phyloP scores from a whole-genome alignment of 2,329 filamentous ascomycete genomes.

The Diplodia seriata region DNA sequence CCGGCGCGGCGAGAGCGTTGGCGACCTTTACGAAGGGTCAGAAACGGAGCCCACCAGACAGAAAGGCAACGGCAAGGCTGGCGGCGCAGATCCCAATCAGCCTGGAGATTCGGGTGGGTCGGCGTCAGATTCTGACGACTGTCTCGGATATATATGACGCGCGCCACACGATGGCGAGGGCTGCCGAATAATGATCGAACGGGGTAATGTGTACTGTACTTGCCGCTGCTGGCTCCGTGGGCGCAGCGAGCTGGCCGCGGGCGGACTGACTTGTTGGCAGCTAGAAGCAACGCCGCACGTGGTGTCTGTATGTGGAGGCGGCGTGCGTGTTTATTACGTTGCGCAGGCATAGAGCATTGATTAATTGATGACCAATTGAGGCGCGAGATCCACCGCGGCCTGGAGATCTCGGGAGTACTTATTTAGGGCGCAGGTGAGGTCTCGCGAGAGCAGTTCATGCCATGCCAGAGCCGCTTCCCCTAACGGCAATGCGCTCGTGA shows the following conservation, averaged over 20 bases:
- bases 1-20: constrained; percentile 43
- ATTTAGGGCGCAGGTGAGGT: neutral
- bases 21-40: constrained; percentile 32
- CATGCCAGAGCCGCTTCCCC: constrained; percentile 23
- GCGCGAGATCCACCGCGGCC: constrained; percentile 13
- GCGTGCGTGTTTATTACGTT: constrained; percentile 21
- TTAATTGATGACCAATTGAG: constrained; percentile 26
- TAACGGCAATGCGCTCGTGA: constrained; percentile 18
- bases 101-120: constrained; percentile 33
- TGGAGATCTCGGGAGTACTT: constrained; percentile 23
- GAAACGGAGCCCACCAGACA: constrained; percentile 1
- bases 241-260: neutral
- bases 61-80: constrained; percentile 27
- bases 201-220: constrained; percentile 7
- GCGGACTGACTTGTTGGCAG: neutral
- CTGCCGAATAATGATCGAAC: constrained; percentile 5
- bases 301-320: neutral
- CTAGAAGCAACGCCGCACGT: constrained; percentile 1
- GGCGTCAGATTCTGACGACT: constrained; percentile 32
- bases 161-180: neutral
- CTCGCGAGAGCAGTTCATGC: neutral
- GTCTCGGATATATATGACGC: constrained; percentile 28
- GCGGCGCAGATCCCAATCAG: constrained; percentile 33
- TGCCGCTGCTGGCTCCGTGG: constrained; percentile 9
- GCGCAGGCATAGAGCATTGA: constrained; percentile 22